phyloP scores from a whole-genome alignment of 2,329 filamentous ascomycete species.

The Emmonsia crescens region DNA sequence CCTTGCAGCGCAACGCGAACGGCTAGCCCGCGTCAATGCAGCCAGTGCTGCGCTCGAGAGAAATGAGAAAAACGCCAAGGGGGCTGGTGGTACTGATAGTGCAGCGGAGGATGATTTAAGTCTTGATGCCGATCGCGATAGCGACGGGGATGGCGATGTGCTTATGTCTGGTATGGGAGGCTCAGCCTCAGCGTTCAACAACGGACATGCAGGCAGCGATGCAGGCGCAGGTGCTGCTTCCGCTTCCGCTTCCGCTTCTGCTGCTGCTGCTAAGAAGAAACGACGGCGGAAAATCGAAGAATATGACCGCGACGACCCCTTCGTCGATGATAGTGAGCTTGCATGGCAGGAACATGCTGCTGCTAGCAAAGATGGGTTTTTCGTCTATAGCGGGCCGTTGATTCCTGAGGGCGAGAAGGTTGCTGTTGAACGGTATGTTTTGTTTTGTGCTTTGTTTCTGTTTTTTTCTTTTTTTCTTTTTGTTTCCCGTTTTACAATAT shows the following conservation, averaged over 20 bases:
- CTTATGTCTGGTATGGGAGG: constrained; percentile 28
- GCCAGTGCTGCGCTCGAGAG: constrained; percentile 78
- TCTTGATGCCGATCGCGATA: constrained; percentile 70
- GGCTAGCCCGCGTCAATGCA: constrained; percentile 76
- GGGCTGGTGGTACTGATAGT: constrained; percentile 55
- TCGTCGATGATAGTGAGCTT: constrained; percentile 83
- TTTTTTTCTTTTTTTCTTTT: constrained; percentile 8
- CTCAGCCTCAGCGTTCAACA: background rate
- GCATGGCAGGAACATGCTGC: constrained; percentile 93
- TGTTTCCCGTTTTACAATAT: constrained; percentile 17
- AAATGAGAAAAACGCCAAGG: constrained; percentile 56
- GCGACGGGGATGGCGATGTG: constrained; percentile 41
- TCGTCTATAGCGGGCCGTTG: constrained; percentile 89
- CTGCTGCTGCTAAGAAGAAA: constrained; percentile 37
- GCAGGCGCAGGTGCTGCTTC: background rate
- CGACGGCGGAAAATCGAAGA: constrained; percentile 61
- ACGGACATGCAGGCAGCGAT: constrained; percentile 50
- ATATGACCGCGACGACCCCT: constrained; percentile 57
- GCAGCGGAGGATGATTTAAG: constrained; percentile 71
- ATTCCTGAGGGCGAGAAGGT: constrained; percentile 77
- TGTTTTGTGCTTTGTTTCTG: background rate
- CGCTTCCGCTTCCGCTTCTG: background rate
- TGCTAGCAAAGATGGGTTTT: constrained; percentile 91
- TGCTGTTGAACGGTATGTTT: constrained; percentile 48
- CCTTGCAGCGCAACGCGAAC: constrained; percentile 76